Evolutionary conservation across 371 early-diverging fungal species (phyloP), one percentile per base, ranked within the genome.

Genomic region (Parasitella parasitica): DNA sequence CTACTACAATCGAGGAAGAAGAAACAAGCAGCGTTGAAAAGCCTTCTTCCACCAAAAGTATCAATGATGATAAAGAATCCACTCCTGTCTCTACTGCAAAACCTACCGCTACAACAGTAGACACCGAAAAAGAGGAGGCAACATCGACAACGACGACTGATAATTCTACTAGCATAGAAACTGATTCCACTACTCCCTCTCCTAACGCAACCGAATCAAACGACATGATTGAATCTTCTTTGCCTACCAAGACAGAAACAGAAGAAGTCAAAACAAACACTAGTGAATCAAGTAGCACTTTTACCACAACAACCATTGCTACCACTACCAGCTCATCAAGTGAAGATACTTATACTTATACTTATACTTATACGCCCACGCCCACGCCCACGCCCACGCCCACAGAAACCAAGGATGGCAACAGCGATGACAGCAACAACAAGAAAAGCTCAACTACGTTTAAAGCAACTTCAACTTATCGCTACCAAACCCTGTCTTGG

Each of bases 401-500:
- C 22, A 48, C 55, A 0, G 0, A 22, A 35, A 34, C 61, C 15
- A 53, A 22, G 4, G 16, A 41, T n/a, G 20, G 13, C 32, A 7
- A 34, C 26, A 18, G 16, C 22, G n/a, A 15, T 6, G n/a, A 20
- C 52, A 13, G 22, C 54, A 34, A 55, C 61, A 13, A 46, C 53
- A 9, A 41, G 32, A n/a, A 28, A 38, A 43, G 11, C 16, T 18
- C 27, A 11, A 57, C 48, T n/a, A 54, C 48, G 4, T 67, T 71
- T 43, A 64, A 51, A 3, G 57, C 71, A 30, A 68, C 72, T 15
- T 68, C 72, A 2, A 71, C 63, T 18, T 71, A 72, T 37, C 62
- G 52, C 20, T 72, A 72, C 22, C 63, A 72, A 52, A 72, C 72
- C 8, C 65, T 65, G n/a, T 46, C 61, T 24, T 72, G 69, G 69